Evolutionary conservation across 78 protist genomes (phyloP), one percentile per base, ranked within the genome.

Genomic region (Bigelowiella natans): DNA sequence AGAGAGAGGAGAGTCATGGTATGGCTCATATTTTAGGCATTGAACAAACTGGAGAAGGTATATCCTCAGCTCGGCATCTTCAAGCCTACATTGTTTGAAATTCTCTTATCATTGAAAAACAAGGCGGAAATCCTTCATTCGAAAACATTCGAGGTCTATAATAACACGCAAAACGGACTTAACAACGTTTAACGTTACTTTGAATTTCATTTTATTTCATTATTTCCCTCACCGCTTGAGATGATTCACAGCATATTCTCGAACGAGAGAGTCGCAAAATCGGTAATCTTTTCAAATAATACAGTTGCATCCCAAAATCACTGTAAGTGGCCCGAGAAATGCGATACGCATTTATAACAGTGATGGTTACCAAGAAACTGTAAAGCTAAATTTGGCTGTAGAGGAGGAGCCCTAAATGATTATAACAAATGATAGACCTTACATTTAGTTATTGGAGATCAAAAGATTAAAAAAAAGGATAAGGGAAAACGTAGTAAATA

Each of bases 1-100:
- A 1, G 90, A 1, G 40, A 91, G 86, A 11, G 93, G 31, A 2
- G 88, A 63, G 86, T 88, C 90, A 38, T 91, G 91, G 86, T 91
- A 64, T 51, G 18, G 34, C 73, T 91, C 92, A 39, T 40, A 91
- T 36, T 91, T 91, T 83, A 91, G 2, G 36, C 73, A 83, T 2
- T 88, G 90, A 29, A 38, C 39, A 31, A 88, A 36, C 83, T 88
- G 38, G 31, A 89, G 37, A 37, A 36, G 2, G 3, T 36, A 40
- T 91, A 37, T 34, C 18, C 38, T 11, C 11, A 85, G 18, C 38
- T 85, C 87, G 18, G 51, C 38, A 18, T 85, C 87, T 11, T 85
- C 51, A 11, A 85, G 73, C 73, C 73, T 51, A 18, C 73, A 51
- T 51, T n/a, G n/a, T n/a, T n/a, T n/a, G n/a, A n/a, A n/a, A n/a